These are phyloP conservation scores for Solanum virginianum DNA, from an alignment of 257 asterid genomes.

Conservation along the genomic window DNA sequence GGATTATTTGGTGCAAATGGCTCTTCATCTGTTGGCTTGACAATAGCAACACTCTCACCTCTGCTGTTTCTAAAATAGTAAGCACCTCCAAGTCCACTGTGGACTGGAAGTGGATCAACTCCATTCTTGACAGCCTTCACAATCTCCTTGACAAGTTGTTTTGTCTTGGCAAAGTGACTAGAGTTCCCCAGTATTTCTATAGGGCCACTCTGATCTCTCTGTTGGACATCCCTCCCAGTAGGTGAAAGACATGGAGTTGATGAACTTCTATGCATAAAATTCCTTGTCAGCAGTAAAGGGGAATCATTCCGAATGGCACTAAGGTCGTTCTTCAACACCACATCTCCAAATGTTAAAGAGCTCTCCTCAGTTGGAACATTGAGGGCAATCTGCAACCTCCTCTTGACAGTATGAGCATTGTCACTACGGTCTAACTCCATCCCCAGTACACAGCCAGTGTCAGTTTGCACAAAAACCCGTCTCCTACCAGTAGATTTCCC, in stretches of 20 bases:
- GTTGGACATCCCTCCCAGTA: slow-evolving; percentile 69
- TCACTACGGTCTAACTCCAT: slow-evolving; percentile 88
- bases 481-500: slow-evolving; percentile 51
- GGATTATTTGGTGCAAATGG: slow-evolving; percentile 98
- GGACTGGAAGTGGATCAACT: slow-evolving; percentile 72
- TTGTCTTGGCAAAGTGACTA: slow-evolving; percentile 29
- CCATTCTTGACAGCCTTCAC: slow-evolving; percentile 73
- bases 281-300: slow-evolving; percentile 75
- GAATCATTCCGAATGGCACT: slow-evolving; percentile 78
- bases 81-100: slow-evolving; percentile 94
- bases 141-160: slow-evolving; percentile 67
- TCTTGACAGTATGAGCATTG: slow-evolving; percentile 85
- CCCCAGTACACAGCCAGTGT: slow-evolving; percentile 81
- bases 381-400: slow-evolving; percentile 75
- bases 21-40: slow-evolving; percentile 96
- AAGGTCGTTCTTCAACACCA: slow-evolving; percentile 78
- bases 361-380: slow-evolving; percentile 85
- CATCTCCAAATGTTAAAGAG: slow-evolving; percentile 78
- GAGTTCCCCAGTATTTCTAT: slow-evolving; percentile 78
- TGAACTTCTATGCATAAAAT: slow-evolving; percentile 77
- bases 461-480: slow-evolving; percentile 91
- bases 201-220: slow-evolving; percentile 75
- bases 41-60: slow-evolving; percentile 89
- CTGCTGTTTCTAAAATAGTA: slow-evolving; percentile 66
- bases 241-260: slow-evolving; percentile 97